phyloP scores from a whole-genome alignment of 2,329 filamentous ascomycete genomes.

The Xylariaceae sp. region DNA sequence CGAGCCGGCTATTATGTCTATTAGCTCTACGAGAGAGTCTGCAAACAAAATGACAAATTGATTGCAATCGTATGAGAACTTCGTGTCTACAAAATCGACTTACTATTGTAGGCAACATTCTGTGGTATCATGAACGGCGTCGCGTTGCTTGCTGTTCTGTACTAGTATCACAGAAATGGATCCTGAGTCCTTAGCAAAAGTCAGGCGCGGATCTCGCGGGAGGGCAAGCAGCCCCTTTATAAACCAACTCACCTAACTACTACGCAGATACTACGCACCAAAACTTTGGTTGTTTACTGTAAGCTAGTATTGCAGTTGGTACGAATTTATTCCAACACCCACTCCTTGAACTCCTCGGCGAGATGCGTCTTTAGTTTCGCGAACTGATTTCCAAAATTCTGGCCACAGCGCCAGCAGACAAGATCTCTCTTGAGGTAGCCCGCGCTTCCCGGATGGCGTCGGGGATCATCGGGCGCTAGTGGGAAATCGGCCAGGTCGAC shows the following conservation, averaged over 20 bases:
- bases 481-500: conserved; percentile 76
- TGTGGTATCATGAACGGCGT: not conserved
- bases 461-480: conserved; percentile 57
- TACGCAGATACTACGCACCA: not conserved
- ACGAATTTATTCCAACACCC: conserved; percentile 56
- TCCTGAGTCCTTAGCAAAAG: not conserved
- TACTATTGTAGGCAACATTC: no score
- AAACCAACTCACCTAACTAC: not conserved
- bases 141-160: not conserved
- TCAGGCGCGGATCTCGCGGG: not conserved
- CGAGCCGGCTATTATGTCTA: not conserved
- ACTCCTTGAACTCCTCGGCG: conserved; percentile 65
- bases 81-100: not conserved
- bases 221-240: not conserved
- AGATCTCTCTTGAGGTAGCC: conserved; percentile 62
- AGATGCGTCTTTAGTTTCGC: conserved; percentile 53
- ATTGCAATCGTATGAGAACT: not conserved
- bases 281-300: not conserved
- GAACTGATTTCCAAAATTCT: conserved; percentile 70
- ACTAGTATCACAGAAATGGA: not conserved
- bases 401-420: conserved; percentile 78
- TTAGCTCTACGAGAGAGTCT: not conserved
- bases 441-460: conserved; percentile 51
- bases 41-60: not conserved
- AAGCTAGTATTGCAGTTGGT: not conserved